Evolutionary conservation across 192 early-diverging fungal species (phyloP), one percentile per base, ranked within the genome.

Genomic region (Linderina pennispora): DNA sequence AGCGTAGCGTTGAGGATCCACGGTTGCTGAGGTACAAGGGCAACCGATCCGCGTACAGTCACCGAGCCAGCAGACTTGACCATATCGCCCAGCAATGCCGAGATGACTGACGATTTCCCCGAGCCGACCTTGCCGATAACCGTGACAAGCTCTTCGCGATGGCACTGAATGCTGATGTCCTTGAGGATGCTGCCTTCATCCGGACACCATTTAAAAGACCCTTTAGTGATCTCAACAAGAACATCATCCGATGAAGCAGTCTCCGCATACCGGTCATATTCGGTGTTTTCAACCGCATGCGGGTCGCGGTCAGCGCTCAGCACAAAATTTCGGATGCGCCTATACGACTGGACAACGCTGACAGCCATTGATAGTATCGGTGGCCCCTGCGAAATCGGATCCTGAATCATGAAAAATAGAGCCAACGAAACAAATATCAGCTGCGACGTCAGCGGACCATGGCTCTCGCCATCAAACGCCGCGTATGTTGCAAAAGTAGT

Each of bases 361-460:
- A 94, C 75, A 2, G 77, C 55, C 1, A 79, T 64, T 0, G 80
- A 77, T 19, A 98, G 77, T n/a, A 92, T 84, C 18, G 59, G 80
- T 2, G 92, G 93, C 47, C 93, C 84, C 13, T 87, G 80, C 14
- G 80, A 49, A 35, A 98, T 76, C 35, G 95, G 92, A 60, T 91
- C 92, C 48, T 86, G 86, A 10, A 96, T 67, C 49, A 94, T 64
- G 59, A 92, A 89, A 71, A 98, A 93, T 13, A 96, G 71, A 0
- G 90, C 74, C 44, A 98, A 68, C 14, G 88, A 82, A 3, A 91
- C 90, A 65, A 96, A 96, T 0, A 89, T 89, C 24, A 88, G 49
- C 38, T 71, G 68, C 17, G 80, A 53, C 1, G 80, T 84, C 21
- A 93, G 58, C 13, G 69, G 68, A 8, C 65, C 65, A 32, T 40